Evolutionary conservation across 2,329 filamentous ascomycete genomes (phyloP).

Genomic region (Penicillium paneum): DNA sequence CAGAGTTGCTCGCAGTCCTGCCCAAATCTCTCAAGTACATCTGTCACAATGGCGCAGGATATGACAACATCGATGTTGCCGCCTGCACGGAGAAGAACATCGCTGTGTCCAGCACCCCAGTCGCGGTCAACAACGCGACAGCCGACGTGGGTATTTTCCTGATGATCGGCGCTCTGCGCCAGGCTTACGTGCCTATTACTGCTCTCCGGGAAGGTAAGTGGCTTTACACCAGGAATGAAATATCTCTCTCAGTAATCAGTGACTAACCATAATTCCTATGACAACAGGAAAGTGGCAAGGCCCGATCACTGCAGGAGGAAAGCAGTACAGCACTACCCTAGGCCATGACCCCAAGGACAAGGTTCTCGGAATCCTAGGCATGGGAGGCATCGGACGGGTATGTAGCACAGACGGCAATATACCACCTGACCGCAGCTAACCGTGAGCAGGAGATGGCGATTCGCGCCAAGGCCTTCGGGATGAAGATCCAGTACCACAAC

Average conservation of each 20-base stretch:
- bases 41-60: slow-evolving; percentile 57
- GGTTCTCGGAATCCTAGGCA: slow-evolving; percentile 46
- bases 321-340: slow-evolving; percentile 26
- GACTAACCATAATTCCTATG: background rate
- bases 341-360: slow-evolving; percentile 48
- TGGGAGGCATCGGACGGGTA: slow-evolving; percentile 49
- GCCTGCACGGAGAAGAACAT: slow-evolving; percentile 50
- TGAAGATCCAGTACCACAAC: slow-evolving; percentile 50
- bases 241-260: background rate
- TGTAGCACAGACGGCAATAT: slow-evolving; percentile 10
- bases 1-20: slow-evolving; percentile 46
- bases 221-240: no score
- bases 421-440: background rate
- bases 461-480: slow-evolving; percentile 46
- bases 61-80: slow-evolving; percentile 58
- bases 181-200: slow-evolving; percentile 42
- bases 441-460: slow-evolving; percentile 43
- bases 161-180: slow-evolving; percentile 47
- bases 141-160: slow-evolving; percentile 49
- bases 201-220: slow-evolving; percentile 41
- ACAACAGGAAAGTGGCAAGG: slow-evolving; percentile 42
- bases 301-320: slow-evolving; percentile 16
- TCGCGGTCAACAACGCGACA: slow-evolving; percentile 48
- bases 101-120: slow-evolving; percentile 45
- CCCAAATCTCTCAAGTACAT: slow-evolving; percentile 49